These are phyloP conservation scores for Paraconiothyrium brasiliense DNA, from an alignment of 2,329 filamentous ascomycete species.

Conservation along the genomic window DNA sequence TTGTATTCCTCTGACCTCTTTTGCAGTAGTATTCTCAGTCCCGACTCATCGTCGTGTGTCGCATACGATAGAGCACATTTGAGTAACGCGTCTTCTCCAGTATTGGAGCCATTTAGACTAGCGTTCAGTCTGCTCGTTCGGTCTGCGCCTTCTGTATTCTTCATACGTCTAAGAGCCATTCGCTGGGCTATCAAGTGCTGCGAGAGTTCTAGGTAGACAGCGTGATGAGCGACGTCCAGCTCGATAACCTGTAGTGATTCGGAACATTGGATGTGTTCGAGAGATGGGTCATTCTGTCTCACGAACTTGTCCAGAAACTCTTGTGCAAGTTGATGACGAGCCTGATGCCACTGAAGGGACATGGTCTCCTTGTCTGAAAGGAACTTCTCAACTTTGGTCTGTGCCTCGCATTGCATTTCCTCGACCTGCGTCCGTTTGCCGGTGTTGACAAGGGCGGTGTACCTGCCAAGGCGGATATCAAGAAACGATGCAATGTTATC, in stretches of 20 bases:
- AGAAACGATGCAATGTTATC: slow-evolving; percentile 67
- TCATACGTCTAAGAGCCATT: slow-evolving; percentile 56
- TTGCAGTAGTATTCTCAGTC: slow-evolving; percentile 23
- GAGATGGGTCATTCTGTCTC: slow-evolving; percentile 50
- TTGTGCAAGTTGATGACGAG: slow-evolving; percentile 63
- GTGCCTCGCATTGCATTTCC: slow-evolving; percentile 44
- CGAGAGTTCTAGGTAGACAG: slow-evolving; percentile 65
- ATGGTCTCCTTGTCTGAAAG: slow-evolving; percentile 60
- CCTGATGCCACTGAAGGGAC: slow-evolving; percentile 62
- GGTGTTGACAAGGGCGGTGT: slow-evolving; percentile 54
- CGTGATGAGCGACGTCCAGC: slow-evolving; percentile 59
- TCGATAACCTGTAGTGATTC: slow-evolving; percentile 57
- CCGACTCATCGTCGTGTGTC: slow-evolving; percentile 24
- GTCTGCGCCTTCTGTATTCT: slow-evolving; percentile 49
- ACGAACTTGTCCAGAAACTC: slow-evolving; percentile 64
- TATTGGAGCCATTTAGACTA: slow-evolving; percentile 56
- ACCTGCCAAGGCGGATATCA: slow-evolving; percentile 62
- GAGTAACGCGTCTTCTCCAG: slow-evolving; percentile 64
- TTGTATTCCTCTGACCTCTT: slow-evolving; percentile 29
- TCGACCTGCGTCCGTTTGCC: slow-evolving; percentile 57
- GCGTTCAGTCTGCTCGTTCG: slow-evolving; percentile 54
- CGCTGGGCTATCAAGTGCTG: slow-evolving; percentile 62
- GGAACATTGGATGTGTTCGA: slow-evolving; percentile 51
- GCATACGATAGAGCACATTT: slow-evolving; percentile 49
- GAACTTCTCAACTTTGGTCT: slow-evolving; percentile 63